Evolutionary conservation across 257 asterid genomes (phyloP), one percentile per base, ranked within the genome.

Genomic region (Oldenlandia corymbosa): DNA sequence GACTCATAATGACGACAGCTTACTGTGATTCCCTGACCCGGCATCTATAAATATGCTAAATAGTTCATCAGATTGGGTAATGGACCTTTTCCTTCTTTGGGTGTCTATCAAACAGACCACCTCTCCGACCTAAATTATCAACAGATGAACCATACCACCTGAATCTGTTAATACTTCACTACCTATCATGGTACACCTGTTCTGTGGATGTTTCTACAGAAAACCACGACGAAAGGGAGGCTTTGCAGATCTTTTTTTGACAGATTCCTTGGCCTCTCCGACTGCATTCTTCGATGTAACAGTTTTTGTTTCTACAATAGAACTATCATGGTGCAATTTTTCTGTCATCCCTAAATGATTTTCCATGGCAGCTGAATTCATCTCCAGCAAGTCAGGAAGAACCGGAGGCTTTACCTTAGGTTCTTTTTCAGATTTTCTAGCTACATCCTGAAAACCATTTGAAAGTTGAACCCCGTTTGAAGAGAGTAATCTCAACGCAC

Each of bases 211-310:
- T 67, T 81, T 89, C 45, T 68, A 85, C 41, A 84, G 93, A 77
- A 86, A 89, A 17, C 96, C 96, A 28, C 79, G 83, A 65, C 71
- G 43, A 37, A 89, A 71, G 48, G 79, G 71, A 20, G 95, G 97
- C 76, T 79, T 86, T 2, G 70, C 56, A 31, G 81, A 45, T 34
- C 18, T 34, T 48, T 17, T 67, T 45, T 65, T 79, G 55, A 41
- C 13, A 49, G 83, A 70, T 68, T 69, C 80, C 76, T 65, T 63
- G 14, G 43, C n/a, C n/a, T n/a, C n/a, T n/a, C n/a, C n/a, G n/a
- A n/a, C n/a, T n/a, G n/a, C n/a, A n/a, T n/a, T n/a, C n/a, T n/a
- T n/a, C n/a, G n/a, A n/a, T n/a, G n/a, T n/a, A 43, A 71, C 65
- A 55, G 73, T 36, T 7, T 68, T 69, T 63, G 6, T 54, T 62